Evolutionary conservation across 2,329 filamentous ascomycete species (phyloP), one percentile per base, ranked within the genome.

Genomic region (Trichoderma guizhouense): DNA sequence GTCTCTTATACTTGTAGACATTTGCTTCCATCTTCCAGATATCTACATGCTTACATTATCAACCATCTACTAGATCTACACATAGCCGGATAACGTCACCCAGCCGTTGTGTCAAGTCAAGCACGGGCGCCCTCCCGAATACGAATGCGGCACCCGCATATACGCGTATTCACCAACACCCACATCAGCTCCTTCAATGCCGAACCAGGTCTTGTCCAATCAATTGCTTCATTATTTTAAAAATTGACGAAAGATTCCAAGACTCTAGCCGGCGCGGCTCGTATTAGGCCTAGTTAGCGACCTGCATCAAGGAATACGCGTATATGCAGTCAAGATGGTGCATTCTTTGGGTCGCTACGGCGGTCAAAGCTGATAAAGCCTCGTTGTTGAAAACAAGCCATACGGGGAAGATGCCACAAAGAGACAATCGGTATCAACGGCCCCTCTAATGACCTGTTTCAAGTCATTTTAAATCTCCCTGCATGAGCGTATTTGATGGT

Each of bases 101-200:
- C 7, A 28, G 26, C 51, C 18, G 51, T 15, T 34, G 24, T 30
- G 55, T 58, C 63, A 39, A 28, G 11, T 53, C 39, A 64, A 30
- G 9, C 34, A 30, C 34, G 24, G 51, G 55, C 18, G 65, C 55
- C 6, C 66, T 36, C 6, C 57, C 67, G 67, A 69, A 69, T 62
- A 69, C 67, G 67, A 69, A 69, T 69, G 67, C 67, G 67, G 30
- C 18, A 39, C 21, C 24, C 24, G 65, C 26, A 26, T 47, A 60
- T 69, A 69, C 65, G 55, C 65, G 55, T 61, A 69, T 66, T 60
- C n/a, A 34, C 1, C 18, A n/a, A 30, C 34, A 43, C 26, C 60
- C 60, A 63, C 60, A 51, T 36, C 43, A 24, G 21, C 63, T 55
- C 28, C 43, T 36, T 26, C 14, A 43, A 51, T 51, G 18, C 18